These are phyloP conservation scores for Flaveria trinervia DNA, from an alignment of 129 eudicot genomes.

Conservation along the genomic window DNA sequence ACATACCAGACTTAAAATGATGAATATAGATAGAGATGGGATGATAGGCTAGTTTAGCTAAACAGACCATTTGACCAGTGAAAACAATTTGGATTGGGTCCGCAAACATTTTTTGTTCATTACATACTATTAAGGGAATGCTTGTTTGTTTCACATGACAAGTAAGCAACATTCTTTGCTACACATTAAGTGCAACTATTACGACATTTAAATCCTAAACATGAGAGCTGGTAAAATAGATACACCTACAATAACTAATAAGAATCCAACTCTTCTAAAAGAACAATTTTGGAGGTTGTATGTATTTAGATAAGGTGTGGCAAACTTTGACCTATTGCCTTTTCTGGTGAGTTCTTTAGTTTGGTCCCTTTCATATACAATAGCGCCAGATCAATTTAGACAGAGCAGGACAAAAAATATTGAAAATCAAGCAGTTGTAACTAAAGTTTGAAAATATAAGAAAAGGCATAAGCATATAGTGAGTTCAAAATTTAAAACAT, in stretches of 20 bases:
- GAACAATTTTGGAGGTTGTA: neutral
- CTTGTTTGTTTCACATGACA: conserved; percentile 1
- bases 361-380: neutral
- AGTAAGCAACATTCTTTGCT: neutral
- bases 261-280: neutral
- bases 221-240: neutral
- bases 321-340: neutral
- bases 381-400: neutral
- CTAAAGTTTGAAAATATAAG: neutral
- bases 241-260: neutral
- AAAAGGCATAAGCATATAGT: neutral
- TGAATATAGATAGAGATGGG: neutral
- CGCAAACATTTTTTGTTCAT: no score
- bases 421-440: neutral
- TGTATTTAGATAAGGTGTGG: neutral
- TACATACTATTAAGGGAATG: neutral
- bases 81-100: no score
- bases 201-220: neutral
- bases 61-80: no score
- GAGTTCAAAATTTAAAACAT: neutral
- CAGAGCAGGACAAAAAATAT: neutral
- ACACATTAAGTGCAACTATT: neutral
- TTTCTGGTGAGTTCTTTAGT: neutral
- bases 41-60: neutral
- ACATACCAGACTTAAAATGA: neutral